A percentile compares a stretch with the other conserved stretches of the same genome.
These are phyloP conservation scores for Elymus sibiricus DNA, from an alignment of 176 grass and related monocot genomes.

Conservation along the genomic window DNA sequence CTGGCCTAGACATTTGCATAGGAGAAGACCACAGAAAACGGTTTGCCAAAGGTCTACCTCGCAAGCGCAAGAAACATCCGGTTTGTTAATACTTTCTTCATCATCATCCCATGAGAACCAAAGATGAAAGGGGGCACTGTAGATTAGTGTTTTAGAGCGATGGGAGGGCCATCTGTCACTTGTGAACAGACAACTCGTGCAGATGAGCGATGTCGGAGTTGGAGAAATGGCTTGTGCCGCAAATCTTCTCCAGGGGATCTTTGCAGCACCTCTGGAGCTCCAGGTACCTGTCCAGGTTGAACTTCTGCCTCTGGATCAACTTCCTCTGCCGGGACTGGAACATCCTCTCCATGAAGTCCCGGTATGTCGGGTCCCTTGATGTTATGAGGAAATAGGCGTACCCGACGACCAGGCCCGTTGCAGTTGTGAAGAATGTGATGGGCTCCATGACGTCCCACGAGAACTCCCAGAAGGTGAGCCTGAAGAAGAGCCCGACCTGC, in stretches of 20 bases:
- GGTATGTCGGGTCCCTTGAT: slow-evolving; percentile 87
- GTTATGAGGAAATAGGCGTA: slow-evolving; percentile 95
- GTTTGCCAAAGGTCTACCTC: slow-evolving; percentile 28
- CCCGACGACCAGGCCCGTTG: slow-evolving; percentile 65
- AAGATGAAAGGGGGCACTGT: slow-evolving; percentile 23
- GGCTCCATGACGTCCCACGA: slow-evolving; percentile 99
- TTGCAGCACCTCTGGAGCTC: slow-evolving; percentile 87
- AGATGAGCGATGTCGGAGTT: slow-evolving; percentile 44
- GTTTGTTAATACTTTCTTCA: slow-evolving; percentile 9
- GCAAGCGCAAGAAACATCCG: slow-evolving; percentile 35
- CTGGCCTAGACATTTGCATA: slow-evolving; percentile 38
- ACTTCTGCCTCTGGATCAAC: slow-evolving; percentile 67
- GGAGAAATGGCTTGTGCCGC: slow-evolving; percentile 17
- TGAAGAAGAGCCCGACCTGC: slow-evolving; percentile 84
- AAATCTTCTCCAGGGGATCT: slow-evolving; percentile 60
- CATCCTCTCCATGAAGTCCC: slow-evolving; percentile 91
- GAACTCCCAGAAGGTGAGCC: slow-evolving; percentile 99
- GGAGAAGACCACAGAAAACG: slow-evolving; percentile 26
- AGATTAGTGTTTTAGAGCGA: slow-evolving; percentile 12
- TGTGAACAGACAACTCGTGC: slow-evolving; percentile 51
- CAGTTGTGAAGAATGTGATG: slow-evolving; percentile 86
- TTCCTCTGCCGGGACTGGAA: slow-evolving; percentile 76
- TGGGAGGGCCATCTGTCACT: slow-evolving; percentile 32
- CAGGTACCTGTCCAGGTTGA: slow-evolving; percentile 70
- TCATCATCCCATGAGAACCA: slow-evolving; percentile 22